phyloP scores from a whole-genome alignment of 305 asterid genomes.

The Fraxinus ornus region DNA sequence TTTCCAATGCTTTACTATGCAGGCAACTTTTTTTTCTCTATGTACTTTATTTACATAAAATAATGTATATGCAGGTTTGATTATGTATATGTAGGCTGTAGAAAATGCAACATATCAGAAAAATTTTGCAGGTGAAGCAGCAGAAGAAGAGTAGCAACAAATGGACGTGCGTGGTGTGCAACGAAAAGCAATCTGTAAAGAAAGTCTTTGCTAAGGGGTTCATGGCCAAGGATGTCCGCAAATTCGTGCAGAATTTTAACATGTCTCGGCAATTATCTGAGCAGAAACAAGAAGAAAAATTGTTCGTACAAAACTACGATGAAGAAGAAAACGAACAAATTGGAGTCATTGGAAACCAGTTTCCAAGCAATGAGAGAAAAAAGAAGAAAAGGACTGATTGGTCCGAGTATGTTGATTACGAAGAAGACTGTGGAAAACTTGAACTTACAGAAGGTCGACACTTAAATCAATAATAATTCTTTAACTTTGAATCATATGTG shows the following conservation, averaged over 20 bases:
- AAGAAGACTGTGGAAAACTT: conserved; percentile 25
- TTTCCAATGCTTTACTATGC: conserved; percentile 84
- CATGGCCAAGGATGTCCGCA: conserved; percentile 78
- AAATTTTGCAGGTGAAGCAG: conserved; percentile 77
- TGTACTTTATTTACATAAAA: background rate
- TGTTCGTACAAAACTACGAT: background rate
- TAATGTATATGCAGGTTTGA: background rate
- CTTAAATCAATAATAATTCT: background rate
- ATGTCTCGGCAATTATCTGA: conserved; percentile 74
- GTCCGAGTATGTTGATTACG: conserved; percentile 68
- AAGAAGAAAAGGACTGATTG: conserved; percentile 61
- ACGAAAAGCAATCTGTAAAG: conserved; percentile 76
- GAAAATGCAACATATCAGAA: background rate
- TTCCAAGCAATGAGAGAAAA: conserved; percentile 2
- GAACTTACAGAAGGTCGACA: conserved; percentile 37
- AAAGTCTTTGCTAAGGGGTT: conserved; percentile 59
- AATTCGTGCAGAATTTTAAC: conserved; percentile 80
- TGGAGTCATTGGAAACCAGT: conserved; percentile 18
- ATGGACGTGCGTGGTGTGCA: conserved; percentile 90
- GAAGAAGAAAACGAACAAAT: background rate
- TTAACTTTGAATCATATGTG: background rate
- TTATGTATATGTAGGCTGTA: background rate
- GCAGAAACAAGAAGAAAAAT: conserved; percentile 23
- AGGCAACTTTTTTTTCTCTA: conserved; percentile 38
- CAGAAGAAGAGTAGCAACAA: conserved; percentile 85